Percentiles rank a stretch among this genome's conserved stretches.
Conservation (phyloP, 495 filamentous ascomycete genomes). For the Hypoxylon trugodes region DNA sequence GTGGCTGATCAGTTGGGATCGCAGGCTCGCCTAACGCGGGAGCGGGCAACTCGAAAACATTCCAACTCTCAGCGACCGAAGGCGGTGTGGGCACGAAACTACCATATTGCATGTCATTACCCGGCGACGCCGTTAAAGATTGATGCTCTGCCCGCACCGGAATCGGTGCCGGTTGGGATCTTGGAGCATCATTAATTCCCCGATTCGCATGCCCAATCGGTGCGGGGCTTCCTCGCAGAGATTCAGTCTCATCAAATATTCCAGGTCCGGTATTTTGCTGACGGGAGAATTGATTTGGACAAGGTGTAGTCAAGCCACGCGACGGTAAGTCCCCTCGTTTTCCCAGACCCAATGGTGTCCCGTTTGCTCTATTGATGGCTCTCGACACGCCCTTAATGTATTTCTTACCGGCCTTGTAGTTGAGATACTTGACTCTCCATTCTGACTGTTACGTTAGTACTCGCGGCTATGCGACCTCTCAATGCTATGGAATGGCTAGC, state of each 20-base stretch:
- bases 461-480: not conserved
- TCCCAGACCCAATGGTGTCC: constrained; percentile 52
- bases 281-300: constrained; percentile 35
- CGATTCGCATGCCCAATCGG: constrained; percentile 40
- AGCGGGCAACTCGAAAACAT: constrained; percentile 71
- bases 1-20: constrained; percentile 39
- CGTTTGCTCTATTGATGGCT: constrained; percentile 71
- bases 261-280: constrained; percentile 29
- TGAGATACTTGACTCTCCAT: constrained; percentile 90
- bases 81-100: constrained; percentile 76
- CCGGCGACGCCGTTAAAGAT: constrained; percentile 44
- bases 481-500: not conserved
- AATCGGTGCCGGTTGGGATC: constrained; percentile 46
- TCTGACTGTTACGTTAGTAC: constrained; percentile 54
- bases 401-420: constrained; percentile 95
- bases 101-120: constrained; percentile 66
- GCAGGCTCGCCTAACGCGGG: constrained; percentile 72
- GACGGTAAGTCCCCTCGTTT: constrained; percentile 35
- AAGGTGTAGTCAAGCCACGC: constrained; percentile 27
- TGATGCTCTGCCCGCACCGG: constrained; percentile 44
- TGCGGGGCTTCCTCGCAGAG: constrained; percentile 34
- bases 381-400: constrained; percentile 81
- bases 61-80: constrained; percentile 40
- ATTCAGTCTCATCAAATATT: constrained; percentile 30
- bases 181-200: constrained; percentile 3